Conservation (phyloP, 2,329 filamentous ascomycete species). For the Epichloe glyceriae region DNA sequence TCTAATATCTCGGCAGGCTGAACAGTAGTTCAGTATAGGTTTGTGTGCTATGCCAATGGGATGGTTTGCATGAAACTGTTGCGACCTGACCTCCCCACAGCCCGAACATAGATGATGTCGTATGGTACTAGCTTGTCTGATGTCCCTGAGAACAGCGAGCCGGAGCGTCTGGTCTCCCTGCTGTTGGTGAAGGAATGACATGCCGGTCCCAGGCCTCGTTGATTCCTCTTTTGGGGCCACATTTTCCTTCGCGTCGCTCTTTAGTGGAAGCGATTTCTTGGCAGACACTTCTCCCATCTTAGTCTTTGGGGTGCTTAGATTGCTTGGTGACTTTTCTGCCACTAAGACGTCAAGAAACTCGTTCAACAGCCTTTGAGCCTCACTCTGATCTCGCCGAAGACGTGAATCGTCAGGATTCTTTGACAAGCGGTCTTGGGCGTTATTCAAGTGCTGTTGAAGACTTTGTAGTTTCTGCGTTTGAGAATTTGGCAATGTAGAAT, state of each 20-base stretch:
- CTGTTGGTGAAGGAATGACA: background rate
- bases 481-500: background rate
- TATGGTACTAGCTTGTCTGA: conserved; percentile 10
- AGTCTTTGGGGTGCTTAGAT: background rate
- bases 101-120: conserved; percentile 22
- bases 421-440: conserved; percentile 13
- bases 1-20: conserved; percentile 18
- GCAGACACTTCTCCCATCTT: background rate
- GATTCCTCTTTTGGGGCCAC: background rate
- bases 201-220: background rate
- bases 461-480: conserved; percentile 9
- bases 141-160: conserved; percentile 3
- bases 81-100: conserved; percentile 24
- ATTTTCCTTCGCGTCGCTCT: conserved; percentile 1
- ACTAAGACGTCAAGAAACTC: conserved; percentile 12
- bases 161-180: background rate
- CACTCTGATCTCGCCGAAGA: conserved; percentile 13
- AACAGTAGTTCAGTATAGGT: conserved; percentile 22
- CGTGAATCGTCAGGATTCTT: conserved; percentile 10
- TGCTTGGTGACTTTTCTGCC: background rate
- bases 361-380: conserved; percentile 19
- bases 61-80: conserved; percentile 21
- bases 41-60: conserved; percentile 14
- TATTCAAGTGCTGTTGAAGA: conserved; percentile 17
- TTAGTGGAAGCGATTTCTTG: conserved; percentile 8